These are phyloP conservation scores for Chiua virens DNA, from an alignment of 768 basidiomycete genomes.

Conservation along the genomic window DNA sequence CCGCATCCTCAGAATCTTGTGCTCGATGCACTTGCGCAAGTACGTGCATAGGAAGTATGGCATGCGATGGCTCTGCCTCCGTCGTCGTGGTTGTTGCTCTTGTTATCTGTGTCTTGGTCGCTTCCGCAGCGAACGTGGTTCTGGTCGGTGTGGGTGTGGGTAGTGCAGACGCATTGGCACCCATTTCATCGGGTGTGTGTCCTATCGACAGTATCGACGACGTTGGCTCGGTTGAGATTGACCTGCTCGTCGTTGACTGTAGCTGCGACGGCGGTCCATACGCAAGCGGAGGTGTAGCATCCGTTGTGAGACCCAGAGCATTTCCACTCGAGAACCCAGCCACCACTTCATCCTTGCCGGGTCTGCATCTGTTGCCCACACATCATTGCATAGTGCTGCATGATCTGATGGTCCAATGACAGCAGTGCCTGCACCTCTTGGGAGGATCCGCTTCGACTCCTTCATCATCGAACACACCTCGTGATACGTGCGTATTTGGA, in stretches of 20 bases:
- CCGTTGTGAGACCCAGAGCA: constrained; percentile 6
- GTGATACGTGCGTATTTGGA: constrained; percentile 55
- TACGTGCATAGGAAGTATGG: constrained; percentile 5
- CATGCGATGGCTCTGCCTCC: background rate
- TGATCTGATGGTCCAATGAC: constrained; percentile 17
- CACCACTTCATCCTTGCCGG: background rate
- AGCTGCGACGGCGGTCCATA: background rate
- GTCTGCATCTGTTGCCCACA: constrained; percentile 4
- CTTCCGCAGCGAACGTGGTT: constrained; percentile 5
- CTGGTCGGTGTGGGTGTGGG: constrained; percentile 13
- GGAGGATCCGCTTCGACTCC: constrained; percentile 22
- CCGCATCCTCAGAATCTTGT: constrained; percentile 23
- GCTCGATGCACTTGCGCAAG: constrained; percentile 20
- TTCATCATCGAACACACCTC: constrained; percentile 42
- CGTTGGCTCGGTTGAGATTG: background rate
- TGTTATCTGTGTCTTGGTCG: background rate
- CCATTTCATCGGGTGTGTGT: background rate
- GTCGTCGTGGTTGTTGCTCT: background rate
- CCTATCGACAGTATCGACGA: background rate
- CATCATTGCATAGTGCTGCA: constrained; percentile 11
- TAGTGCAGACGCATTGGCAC: background rate
- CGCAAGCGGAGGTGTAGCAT: constrained; percentile 4
- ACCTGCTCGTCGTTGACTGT: background rate
- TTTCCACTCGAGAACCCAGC: background rate
- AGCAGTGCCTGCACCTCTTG: constrained; percentile 20